Conservation (phyloP, 192 early-diverging fungal species). For the Dimargaris cristalligena region DNA sequence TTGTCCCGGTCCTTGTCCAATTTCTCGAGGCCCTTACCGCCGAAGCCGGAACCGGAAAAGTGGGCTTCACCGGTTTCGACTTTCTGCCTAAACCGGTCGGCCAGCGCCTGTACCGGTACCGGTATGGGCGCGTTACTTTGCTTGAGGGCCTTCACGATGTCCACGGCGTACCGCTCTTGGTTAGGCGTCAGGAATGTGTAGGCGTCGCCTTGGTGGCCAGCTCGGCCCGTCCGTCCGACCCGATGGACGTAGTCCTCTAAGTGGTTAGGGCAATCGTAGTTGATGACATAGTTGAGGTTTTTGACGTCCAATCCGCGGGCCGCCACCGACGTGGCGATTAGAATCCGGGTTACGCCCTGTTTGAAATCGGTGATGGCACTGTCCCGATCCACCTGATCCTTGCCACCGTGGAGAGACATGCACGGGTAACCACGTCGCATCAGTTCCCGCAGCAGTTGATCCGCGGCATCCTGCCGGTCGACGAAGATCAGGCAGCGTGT, state of each 20-base stretch:
- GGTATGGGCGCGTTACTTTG: slow-evolving; percentile 59
- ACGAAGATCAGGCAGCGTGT: slow-evolving; percentile 80
- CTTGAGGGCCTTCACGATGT: slow-evolving; percentile 78
- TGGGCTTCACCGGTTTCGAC: slow-evolving; percentile 8
- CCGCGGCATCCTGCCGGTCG: slow-evolving; percentile 87
- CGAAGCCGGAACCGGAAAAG: slow-evolving; percentile 57
- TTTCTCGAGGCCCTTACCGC: slow-evolving; percentile 90
- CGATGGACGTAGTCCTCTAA: slow-evolving; percentile 99
- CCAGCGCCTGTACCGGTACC: slow-evolving; percentile 55
- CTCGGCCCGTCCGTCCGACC: slow-evolving; percentile 92
- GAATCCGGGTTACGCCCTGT: slow-evolving; percentile 63
- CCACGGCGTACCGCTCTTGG: slow-evolving; percentile 83
- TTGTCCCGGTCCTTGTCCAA: slow-evolving; percentile 82
- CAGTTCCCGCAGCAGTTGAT: slow-evolving; percentile 70
- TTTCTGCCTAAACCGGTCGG: slow-evolving; percentile 27
- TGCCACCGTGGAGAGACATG: slow-evolving; percentile 88
- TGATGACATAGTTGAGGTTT: slow-evolving; percentile 79
- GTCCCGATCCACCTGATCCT: slow-evolving; percentile 81
- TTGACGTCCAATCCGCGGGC: slow-evolving; percentile 93
- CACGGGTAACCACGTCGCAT: slow-evolving; percentile 73
- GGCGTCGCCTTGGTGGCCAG: slow-evolving; percentile 92
- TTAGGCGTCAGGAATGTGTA: slow-evolving; percentile 92
- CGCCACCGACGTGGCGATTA: slow-evolving; percentile 94
- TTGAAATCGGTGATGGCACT: slow-evolving; percentile 91
- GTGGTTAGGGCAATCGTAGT: slow-evolving; percentile 95